Evolutionary conservation across 176 grass and related monocot genomes (phyloP).

Genomic region (Cenchrus purpureus): DNA sequence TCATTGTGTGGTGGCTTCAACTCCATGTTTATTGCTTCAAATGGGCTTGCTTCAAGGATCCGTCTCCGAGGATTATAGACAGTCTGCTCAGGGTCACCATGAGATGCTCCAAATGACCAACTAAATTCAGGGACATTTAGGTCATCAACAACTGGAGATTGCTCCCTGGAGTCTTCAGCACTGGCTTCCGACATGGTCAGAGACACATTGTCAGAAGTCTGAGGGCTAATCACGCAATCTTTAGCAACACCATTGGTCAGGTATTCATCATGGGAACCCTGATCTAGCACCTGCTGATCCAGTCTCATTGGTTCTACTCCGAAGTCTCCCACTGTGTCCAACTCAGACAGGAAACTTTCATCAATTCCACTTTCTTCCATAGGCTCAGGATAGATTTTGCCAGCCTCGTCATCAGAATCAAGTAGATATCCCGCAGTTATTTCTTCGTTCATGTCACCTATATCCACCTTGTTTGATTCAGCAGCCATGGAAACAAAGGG

Average conservation of each 20-base stretch:
- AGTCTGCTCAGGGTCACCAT: slow-evolving; percentile 68
- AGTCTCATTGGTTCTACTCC: slow-evolving; percentile 51
- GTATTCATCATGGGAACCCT: slow-evolving; percentile 27
- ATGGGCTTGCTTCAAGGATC: slow-evolving; percentile 60
- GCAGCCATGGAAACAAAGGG: slow-evolving; percentile 31
- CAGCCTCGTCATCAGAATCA: slow-evolving; percentile 77
- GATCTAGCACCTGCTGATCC: slow-evolving; percentile 37
- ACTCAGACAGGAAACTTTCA: slow-evolving; percentile 71
- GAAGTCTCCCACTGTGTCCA: slow-evolving; percentile 79
- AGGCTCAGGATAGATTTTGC: slow-evolving; percentile 72
- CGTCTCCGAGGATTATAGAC: slow-evolving; percentile 77
- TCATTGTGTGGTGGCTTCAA: slow-evolving; percentile 43
- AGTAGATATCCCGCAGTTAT: slow-evolving; percentile 42
- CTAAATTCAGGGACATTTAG: slow-evolving; percentile 41
- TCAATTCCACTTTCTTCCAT: slow-evolving; percentile 63
- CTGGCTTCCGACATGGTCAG: slow-evolving; percentile 32
- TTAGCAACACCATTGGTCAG: slow-evolving; percentile 35
- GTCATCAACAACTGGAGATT: slow-evolving; percentile 25
- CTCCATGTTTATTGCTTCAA: slow-evolving; percentile 51
- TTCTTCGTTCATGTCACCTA: slow-evolving; percentile 41
- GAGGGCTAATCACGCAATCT: slow-evolving; percentile 33
- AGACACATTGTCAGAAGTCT: slow-evolving; percentile 24
- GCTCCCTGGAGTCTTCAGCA: slow-evolving; percentile 31
- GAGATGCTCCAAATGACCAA: slow-evolving; percentile 49
- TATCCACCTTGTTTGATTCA: slow-evolving; percentile 36